A percentile compares a stretch with the other conserved stretches of the same genome.
phyloP scores from a whole-genome alignment of 176 grass and related monocot genomes.

The Musa acuminata region DNA sequence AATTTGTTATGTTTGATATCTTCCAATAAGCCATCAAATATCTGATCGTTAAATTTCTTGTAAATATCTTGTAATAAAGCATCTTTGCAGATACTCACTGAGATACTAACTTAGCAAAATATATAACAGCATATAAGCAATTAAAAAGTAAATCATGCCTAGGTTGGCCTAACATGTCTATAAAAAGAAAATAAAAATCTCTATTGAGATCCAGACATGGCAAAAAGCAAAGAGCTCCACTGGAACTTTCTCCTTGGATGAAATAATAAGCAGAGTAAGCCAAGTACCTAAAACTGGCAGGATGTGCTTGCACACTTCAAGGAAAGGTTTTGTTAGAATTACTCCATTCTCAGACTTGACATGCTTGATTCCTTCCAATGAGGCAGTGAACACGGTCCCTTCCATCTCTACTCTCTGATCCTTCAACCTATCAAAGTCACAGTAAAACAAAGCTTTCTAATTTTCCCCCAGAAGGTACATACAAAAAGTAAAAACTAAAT shows the following conservation, averaged over 20 bases:
- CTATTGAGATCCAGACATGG: background rate
- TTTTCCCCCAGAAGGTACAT: background rate
- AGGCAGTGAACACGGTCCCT: constrained; percentile 67
- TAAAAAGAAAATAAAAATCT: background rate
- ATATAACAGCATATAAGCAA: background rate
- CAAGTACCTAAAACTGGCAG: constrained; percentile 70
- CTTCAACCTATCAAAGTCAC: constrained; percentile 18
- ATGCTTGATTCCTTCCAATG: constrained; percentile 60
- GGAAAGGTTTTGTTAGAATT: constrained; percentile 69
- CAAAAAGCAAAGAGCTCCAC: background rate
- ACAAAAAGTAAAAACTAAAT: background rate
- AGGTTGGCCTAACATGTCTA: background rate
- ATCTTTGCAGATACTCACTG: background rate
- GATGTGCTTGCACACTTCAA: constrained; percentile 83
- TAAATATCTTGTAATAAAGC: background rate
- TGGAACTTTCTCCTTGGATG: background rate
- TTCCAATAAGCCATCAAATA: background rate
- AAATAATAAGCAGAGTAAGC: background rate
- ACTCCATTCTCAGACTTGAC: constrained; percentile 50
- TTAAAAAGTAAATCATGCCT: background rate
- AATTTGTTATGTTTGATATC: background rate
- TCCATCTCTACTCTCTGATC: constrained; percentile 27
- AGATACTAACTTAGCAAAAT: background rate
- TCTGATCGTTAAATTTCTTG: background rate
- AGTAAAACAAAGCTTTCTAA: background rate